Evolutionary conservation across 345 rosid genomes (phyloP).

Genomic region (Citrus mangshanensis): DNA sequence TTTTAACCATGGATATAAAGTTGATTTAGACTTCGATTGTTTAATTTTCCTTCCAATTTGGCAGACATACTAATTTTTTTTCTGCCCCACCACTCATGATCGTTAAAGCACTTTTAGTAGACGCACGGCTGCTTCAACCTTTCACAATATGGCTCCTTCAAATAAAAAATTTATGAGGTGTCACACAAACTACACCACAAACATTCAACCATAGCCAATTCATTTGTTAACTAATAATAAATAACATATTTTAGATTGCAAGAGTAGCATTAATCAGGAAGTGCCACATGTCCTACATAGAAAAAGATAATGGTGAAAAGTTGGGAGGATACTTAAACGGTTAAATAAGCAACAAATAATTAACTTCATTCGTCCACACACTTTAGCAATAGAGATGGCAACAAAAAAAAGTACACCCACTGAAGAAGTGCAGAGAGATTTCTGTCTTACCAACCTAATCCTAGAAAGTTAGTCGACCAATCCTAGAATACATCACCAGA

Average conservation of each 20-base stretch:
- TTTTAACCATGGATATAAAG: neutral
- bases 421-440: neutral
- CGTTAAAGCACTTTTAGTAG: neutral
- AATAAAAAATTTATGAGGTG: no score
- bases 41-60: neutral
- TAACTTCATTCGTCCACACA: neutral
- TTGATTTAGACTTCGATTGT: neutral
- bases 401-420: neutral
- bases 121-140: neutral
- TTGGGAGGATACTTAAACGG: neutral
- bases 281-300: neutral
- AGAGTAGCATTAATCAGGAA: no score
- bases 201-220: no score
- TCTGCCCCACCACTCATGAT: slow-evolving; percentile 3
- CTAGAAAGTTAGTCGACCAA: slow-evolving; percentile 6
- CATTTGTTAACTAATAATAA: no score
- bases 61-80: neutral
- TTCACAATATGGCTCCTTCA: neutral
- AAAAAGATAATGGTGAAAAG: neutral
- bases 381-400: neutral
- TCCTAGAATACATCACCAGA: slow-evolving; percentile 5
- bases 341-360: neutral
- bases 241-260: no score
- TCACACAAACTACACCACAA: no score
- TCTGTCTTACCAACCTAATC: neutral